Evolutionary conservation across 352 stramenopile genomes (phyloP), one percentile per base, ranked within the genome.

Genomic region (Phytophthora crassamura): DNA sequence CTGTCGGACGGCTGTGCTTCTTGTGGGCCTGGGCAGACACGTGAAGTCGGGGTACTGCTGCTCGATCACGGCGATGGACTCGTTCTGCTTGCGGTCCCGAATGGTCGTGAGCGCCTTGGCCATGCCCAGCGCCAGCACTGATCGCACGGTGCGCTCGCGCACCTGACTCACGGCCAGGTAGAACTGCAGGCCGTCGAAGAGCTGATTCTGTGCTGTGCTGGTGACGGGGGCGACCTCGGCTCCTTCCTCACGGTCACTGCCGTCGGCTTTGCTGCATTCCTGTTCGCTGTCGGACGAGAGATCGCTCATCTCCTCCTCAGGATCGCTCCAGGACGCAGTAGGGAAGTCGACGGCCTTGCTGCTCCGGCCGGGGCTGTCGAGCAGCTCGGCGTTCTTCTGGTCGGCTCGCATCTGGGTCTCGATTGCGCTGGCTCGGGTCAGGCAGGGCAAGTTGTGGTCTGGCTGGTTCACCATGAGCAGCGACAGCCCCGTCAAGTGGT

Each of bases 141-240:
- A 74, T 28, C 48, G 46, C 10, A 82, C 76, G 5, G 72, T 79
- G 10, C 61, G 34, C 10, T 71, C 40, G 30, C 77, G 74, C 3
- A 90, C 69, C 33, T 74, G 62, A 33, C 52, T 80, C 18, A 92
- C 70, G n/a, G 74, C 69, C 11, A 75, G 60, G 71, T 90, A 92
- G 61, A 90, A 92, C 48, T 88, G 47, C n/a, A 92, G 51, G 3
- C 83, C 83, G 33, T 89, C 79, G 14, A 88, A 81, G 40, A 85
- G 63, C 43, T 72, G 54, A 30, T 40, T 57, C 28, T 74, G 66
- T 30, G 62, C 46, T 67, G 65, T 54, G 25, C 10, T 66, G 35
- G 25, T 15, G 2, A 9, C 28, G 12, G 30, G 3, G 18, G 63
- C 35, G 33, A 69, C 32, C 5, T 43, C 36, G 25, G 25, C 20